Percentiles rank a stretch among this genome's conserved stretches.
phyloP scores from a whole-genome alignment of 2,329 filamentous ascomycete genomes.

The Apiospora rasikravindrae region DNA sequence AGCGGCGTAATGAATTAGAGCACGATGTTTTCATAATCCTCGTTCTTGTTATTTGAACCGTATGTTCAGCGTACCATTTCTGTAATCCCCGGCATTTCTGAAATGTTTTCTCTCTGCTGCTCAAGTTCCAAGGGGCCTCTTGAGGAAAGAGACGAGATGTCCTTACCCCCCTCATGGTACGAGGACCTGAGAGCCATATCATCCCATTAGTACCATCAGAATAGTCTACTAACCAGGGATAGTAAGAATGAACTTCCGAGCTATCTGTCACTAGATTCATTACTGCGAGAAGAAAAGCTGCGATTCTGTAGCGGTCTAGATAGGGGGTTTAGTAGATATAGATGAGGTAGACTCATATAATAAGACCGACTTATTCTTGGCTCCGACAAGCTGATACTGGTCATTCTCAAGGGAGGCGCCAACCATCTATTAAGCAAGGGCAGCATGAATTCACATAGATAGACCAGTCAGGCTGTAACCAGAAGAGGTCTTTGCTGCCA shows the following conservation, averaged over 20 bases:
- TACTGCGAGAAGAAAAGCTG: not conserved
- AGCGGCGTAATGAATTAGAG: not conserved
- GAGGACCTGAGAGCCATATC: not conserved
- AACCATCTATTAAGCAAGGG: not conserved
- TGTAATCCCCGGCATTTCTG: not conserved
- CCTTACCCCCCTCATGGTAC: not conserved
- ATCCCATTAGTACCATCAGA: not conserved
- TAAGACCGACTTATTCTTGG: not conserved
- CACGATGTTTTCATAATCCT: not conserved
- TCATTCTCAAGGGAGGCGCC: no score
- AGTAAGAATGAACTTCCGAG: not conserved
- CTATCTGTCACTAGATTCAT: not conserved
- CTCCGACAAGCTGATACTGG: no score
- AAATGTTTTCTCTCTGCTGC: not conserved
- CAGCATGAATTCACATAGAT: not conserved
- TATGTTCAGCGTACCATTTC: not conserved
- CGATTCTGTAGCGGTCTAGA: no score
- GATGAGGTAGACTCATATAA: not conserved
- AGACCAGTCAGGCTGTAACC: not conserved
- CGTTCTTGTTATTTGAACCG: not conserved
- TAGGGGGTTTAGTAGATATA: not conserved
- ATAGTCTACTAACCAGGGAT: not conserved
- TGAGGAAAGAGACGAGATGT: not conserved
- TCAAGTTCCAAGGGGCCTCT: not conserved
- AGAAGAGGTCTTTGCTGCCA: not conserved